Evolutionary conservation across 371 early-diverging fungal genomes (phyloP).

Genomic region (Actinomortierella wolfii): DNA sequence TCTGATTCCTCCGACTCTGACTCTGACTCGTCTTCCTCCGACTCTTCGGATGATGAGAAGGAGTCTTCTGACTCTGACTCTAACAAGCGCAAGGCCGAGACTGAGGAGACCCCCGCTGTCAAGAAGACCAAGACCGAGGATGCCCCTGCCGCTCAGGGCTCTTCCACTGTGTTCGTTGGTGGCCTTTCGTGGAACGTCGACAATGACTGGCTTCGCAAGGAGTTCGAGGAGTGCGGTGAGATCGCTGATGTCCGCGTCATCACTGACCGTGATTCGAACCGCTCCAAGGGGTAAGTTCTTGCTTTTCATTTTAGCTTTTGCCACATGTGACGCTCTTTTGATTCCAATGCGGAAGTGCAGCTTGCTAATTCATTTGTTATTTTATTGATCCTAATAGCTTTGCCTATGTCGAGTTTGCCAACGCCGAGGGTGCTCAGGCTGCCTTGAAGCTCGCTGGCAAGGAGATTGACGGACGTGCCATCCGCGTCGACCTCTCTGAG

Average conservation of each 20-base stretch:
- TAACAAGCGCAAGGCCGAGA: slow-evolving; percentile 52
- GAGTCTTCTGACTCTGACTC: slow-evolving; percentile 25
- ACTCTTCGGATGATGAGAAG: slow-evolving; percentile 46
- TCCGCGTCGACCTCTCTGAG: slow-evolving; percentile 57
- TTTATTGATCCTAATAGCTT: slow-evolving; percentile 45
- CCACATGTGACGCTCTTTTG: background rate
- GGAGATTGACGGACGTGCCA: slow-evolving; percentile 70
- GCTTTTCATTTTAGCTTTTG: background rate
- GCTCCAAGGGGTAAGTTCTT: slow-evolving; percentile 65
- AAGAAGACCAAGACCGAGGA: slow-evolving; percentile 60
- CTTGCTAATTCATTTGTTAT: background rate
- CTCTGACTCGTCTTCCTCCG: slow-evolving; percentile 25
- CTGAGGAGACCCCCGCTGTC: slow-evolving; percentile 47
- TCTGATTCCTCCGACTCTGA: slow-evolving; percentile 18
- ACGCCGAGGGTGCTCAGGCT: slow-evolving; percentile 58
- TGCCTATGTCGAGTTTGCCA: slow-evolving; percentile 72
- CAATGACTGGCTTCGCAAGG: slow-evolving; percentile 60
- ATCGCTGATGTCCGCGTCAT: slow-evolving; percentile 70
- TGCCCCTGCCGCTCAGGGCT: slow-evolving; percentile 48
- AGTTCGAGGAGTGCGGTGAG: slow-evolving; percentile 68
- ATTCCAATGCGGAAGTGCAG: too few species aligned
- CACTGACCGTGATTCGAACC: slow-evolving; percentile 63
- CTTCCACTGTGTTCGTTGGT: slow-evolving; percentile 66
- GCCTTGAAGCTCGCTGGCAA: slow-evolving; percentile 69
- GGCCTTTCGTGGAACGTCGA: slow-evolving; percentile 71